Base-by-base conservation (phyloP, 805 yeast species). In the Dipodascopsis tothii region DNA sequence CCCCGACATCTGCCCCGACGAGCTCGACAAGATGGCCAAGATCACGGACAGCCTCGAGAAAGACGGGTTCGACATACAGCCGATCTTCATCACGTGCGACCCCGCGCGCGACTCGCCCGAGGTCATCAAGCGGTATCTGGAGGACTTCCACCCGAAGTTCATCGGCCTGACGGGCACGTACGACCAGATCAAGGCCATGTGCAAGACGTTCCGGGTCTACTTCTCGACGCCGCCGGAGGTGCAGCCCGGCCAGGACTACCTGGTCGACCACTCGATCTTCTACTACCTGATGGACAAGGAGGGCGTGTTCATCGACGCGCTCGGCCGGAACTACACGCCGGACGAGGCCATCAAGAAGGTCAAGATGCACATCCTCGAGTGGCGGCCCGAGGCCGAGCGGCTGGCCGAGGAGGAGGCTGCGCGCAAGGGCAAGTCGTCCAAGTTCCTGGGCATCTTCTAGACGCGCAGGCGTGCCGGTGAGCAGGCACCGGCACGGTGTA, bases 1-100 rank as follows among this genome's bases (percentile, higher is more conserved):
- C 67, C 98, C 98, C 4, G 98, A 92, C 65, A 88, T 92, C 42
- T 92, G 98, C 65, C 98, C 98, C 7, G 98, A 92, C 63, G 98
- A 92, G 63, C 74, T 92, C 47, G 98, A 92, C 62, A 85, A 90
- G 60, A 72, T 92, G 60, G 90, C 95, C 3, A 72, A 78, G 23
- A 79, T 82, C 68, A 39, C 75, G 69, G 73, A 69, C 75, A 58
- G 76, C 74, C 39, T 90, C 59, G 78, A 81, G 59, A 60, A 63
- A 35, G 71, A 77, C 42, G 71, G 73, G 6, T 74, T 81, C 47
- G 68, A 75, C 37, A 59, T 90, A 41, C 94, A 83, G 64, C 95
- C 97, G 0, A 67, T 92, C 18, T 92, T 92, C 63, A 81, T 92
- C 51, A 90, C 97, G 3, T 92, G 98, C 67, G 98, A 92, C 61